Evolutionary conservation across 352 stramenopile genomes (phyloP), one percentile per base, ranked within the genome.

Genomic region (Plasmopara halstedii): DNA sequence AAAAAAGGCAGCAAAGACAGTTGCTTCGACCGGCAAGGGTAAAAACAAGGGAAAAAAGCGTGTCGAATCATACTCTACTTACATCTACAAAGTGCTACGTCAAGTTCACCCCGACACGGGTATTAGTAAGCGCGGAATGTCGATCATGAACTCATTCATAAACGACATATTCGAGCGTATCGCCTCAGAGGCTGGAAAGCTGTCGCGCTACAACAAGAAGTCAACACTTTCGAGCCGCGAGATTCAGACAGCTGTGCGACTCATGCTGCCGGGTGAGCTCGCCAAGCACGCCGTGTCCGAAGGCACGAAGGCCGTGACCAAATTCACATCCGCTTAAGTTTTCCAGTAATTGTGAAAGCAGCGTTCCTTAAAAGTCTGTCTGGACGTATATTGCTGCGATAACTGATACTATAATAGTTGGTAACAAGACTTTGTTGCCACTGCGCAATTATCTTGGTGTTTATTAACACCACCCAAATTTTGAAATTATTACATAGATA

Each of bases 81-180:
- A 95, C 81, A 95, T 95, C 69, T 95, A 95, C 83, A 95, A 95
- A 75, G 84, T 95, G 42, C 56, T 95, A 48, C 90, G 87, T 42
- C 95, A 98, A 70, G 93, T 98, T 59, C 93, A 98, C 77, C 91
- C 94, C 6, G 91, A 98, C 56, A 98, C 89, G 55, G 95, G 95
- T 67, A 98, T 98, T 67, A 97, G 79, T 71, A 96, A 96, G 85
- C 93, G 93, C 55, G 94, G 88, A 42, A 98, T 98, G 94, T 98
- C 89, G 44, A 98, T 98, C 80, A 97, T 98, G 91, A 98, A 98
- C 85, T 98, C 94, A 54, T 99, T 98, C 74, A 98, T 98, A 70
- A 98, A 98, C 75, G 94, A 99, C 67, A 98, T 98, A 53, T 99
- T 99, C 70, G 96, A 99, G 71, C 87, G 94, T 50, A 97, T 99